These are phyloP conservation scores for Suillus alpinus DNA, from an alignment of 768 basidiomycete species.

Conservation along the genomic window DNA sequence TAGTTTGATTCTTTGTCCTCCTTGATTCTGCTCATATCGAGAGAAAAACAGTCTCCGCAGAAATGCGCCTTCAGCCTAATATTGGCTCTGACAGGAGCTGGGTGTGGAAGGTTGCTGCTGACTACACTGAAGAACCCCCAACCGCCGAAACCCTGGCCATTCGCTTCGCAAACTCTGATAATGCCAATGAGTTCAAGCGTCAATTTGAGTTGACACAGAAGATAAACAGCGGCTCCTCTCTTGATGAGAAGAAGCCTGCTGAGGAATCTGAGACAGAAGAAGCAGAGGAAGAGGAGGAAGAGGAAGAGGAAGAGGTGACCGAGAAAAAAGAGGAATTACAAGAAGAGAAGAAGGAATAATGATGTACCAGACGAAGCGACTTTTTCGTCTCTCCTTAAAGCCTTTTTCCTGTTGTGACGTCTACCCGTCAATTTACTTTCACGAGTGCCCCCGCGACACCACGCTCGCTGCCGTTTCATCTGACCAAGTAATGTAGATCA, in stretches of 20 bases:
- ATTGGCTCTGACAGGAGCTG: slow-evolving; percentile 98
- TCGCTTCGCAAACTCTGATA: slow-evolving; percentile 94
- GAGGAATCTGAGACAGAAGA: slow-evolving; percentile 21
- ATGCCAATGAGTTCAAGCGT: slow-evolving; percentile 85
- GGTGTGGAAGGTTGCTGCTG: slow-evolving; percentile 98
- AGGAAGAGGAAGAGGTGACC: slow-evolving; percentile 23
- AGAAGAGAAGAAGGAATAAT: slow-evolving; percentile 34
- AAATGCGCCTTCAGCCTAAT: slow-evolving; percentile 96
- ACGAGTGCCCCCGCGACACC: slow-evolving; percentile 5
- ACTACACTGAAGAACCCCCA: slow-evolving; percentile 88
- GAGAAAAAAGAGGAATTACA: slow-evolving; percentile 29
- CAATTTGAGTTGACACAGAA: slow-evolving; percentile 86
- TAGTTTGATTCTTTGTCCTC: slow-evolving; percentile 24
- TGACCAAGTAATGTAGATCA: slow-evolving; percentile 30
- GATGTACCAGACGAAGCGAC: neutral
- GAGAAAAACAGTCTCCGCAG: slow-evolving; percentile 60
- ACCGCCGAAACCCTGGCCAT: slow-evolving; percentile 96
- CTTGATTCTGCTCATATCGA: slow-evolving; percentile 6
- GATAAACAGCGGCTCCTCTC: slow-evolving; percentile 44
- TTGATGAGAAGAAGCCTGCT: slow-evolving; percentile 17
- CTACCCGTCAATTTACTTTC: neutral
- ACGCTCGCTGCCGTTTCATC: slow-evolving; percentile 9
- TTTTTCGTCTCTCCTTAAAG: slow-evolving; percentile 5
- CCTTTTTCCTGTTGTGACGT: slow-evolving; percentile 9
- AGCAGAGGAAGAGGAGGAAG: slow-evolving; percentile 27